Evolutionary conservation across 2,329 filamentous ascomycete genomes (phyloP).

Genomic region (Clonostachys rosea): DNA sequence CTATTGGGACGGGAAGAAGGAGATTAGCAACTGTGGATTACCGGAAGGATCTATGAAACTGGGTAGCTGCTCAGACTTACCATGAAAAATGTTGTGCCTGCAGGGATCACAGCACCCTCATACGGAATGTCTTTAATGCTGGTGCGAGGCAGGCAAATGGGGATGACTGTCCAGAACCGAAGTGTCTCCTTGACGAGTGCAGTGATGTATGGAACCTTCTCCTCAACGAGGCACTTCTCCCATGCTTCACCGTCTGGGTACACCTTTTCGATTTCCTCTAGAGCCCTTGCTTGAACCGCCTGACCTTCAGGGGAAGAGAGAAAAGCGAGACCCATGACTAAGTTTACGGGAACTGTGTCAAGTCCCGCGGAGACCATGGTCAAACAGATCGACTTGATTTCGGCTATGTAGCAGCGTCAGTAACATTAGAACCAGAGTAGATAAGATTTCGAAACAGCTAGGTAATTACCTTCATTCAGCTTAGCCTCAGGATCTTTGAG

Average conservation of each 20-base stretch:
- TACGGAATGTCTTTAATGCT: conserved; percentile 70
- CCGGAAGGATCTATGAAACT: not conserved
- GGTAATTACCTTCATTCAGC: conserved; percentile 24
- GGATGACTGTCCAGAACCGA: conserved; percentile 75
- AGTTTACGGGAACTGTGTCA: conserved; percentile 75
- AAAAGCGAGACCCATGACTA: conserved; percentile 76
- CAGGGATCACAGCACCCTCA: conserved; percentile 62
- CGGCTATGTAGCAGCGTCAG: conserved; percentile 38
- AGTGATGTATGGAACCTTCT: conserved; percentile 73
- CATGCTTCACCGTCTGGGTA: conserved; percentile 75
- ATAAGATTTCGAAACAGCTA: not conserved
- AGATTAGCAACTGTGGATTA: not conserved
- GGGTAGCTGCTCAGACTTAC: conserved; percentile 19
- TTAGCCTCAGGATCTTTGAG: conserved; percentile 43
- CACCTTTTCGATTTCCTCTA: conserved; percentile 63
- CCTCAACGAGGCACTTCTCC: conserved; percentile 66
- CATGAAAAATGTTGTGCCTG: conserved; percentile 79
- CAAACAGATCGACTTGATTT: conserved; percentile 75
- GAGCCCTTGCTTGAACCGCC: conserved; percentile 64
- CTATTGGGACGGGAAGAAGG: conserved; percentile 18
- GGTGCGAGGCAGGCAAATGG: conserved; percentile 69
- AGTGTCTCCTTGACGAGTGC: conserved; percentile 76
- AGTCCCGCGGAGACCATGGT: conserved; percentile 80
- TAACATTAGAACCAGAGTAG: not conserved
- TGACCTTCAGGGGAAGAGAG: conserved; percentile 65